phyloP scores from a whole-genome alignment of 225 moss, liverwort and hornwort genomes.

The Polytrichum commune region DNA sequence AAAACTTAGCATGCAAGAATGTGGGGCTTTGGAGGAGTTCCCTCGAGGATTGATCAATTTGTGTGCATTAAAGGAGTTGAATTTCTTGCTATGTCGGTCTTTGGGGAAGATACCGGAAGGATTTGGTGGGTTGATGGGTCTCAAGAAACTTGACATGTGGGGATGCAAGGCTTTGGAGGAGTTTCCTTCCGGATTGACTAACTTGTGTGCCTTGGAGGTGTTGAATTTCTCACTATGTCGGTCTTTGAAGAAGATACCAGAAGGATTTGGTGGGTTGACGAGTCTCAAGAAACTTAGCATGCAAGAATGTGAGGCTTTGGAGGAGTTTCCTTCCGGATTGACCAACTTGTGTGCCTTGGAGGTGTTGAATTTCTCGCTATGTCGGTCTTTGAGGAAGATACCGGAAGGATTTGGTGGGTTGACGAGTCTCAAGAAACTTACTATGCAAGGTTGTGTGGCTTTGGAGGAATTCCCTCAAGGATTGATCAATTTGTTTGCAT shows the following conservation, averaged over 20 bases:
- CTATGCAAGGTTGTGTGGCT: neutral
- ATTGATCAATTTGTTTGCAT: neutral
- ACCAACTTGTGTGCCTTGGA: neutral
- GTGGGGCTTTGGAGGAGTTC: neutral
- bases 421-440: neutral
- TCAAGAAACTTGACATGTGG: neutral
- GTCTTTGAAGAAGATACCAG: neutral
- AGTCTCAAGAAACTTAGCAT: too few species aligned
- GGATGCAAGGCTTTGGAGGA: neutral
- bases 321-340: neutral
- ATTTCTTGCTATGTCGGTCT: neutral
- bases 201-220: too few species aligned
- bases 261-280: neutral
- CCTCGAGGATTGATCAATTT: neutral
- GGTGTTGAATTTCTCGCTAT: neutral
- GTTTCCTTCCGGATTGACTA: too few species aligned
- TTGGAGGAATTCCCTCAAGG: neutral
- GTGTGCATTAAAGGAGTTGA: neutral
- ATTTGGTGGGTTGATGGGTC: neutral
- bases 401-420: neutral
- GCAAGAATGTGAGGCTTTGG: neutral
- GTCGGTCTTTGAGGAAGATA: neutral
- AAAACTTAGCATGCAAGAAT: neutral
- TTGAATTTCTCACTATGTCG: neutral
- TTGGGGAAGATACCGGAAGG: neutral